A percentile compares a stretch with the other conserved stretches of the same genome.
Evolutionary conservation across 176 grass and related monocot genomes (phyloP).

Genomic region (Triticum aestivum): DNA sequence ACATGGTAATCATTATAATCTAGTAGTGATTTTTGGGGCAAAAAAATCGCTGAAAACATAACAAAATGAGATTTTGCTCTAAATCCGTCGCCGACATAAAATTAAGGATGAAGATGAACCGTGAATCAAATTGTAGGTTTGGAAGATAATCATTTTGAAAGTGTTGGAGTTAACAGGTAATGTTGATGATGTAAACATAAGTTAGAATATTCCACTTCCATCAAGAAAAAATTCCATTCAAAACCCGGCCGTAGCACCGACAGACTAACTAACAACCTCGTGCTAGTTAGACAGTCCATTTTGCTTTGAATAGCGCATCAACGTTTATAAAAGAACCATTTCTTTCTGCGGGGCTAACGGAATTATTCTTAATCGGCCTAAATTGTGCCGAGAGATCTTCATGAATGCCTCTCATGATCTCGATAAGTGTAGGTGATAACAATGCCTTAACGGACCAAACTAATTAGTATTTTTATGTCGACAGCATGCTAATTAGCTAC

Average conservation of each 20-base stretch:
- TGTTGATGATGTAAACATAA: neutral
- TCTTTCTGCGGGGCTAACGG: neutral
- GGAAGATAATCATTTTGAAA: neutral
- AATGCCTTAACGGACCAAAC: constrained; percentile 15
- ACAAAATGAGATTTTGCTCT: neutral
- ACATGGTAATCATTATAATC: neutral
- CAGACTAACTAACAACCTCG: neutral
- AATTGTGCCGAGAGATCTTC: neutral
- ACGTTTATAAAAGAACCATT: neutral
- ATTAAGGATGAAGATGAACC: no score
- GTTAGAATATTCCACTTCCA: neutral
- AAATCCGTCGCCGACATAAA: no score
- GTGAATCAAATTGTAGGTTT: neutral
- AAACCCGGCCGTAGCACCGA: neutral
- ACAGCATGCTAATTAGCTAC: neutral
- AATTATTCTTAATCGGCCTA: neutral
- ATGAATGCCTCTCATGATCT: neutral
- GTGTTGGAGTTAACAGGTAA: neutral
- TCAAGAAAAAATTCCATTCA: neutral
- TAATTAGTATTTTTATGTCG: neutral
- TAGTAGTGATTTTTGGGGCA: neutral
- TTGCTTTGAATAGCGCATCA: neutral
- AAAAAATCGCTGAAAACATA: neutral
- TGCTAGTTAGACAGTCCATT: neutral
- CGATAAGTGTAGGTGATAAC: neutral